Evolutionary conservation across 2,329 filamentous ascomycete species (phyloP), one percentile per base, ranked within the genome.

Genomic region (Raffaelea ambrosiae): DNA sequence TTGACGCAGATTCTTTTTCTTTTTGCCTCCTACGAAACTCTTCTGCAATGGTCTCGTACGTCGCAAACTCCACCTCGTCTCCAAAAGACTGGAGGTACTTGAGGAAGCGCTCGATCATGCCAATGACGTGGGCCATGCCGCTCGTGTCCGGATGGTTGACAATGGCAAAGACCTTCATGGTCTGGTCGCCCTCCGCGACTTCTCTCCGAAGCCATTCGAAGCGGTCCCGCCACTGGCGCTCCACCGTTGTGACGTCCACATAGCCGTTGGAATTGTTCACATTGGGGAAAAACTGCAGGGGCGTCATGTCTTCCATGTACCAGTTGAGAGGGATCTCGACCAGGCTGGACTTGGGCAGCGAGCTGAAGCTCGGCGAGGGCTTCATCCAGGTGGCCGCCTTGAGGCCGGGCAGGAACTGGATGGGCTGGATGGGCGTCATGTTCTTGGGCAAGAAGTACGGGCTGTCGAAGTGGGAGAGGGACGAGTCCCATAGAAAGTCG

Each of bases 141-240:
- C 71, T 77, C 3, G 73, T 57, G 51, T 88, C 84, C 0, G 84
- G 84, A 61, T 88, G 84, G 23, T 88, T 82, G 0, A 84, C 87
- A 61, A 88, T 83, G 0, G 85, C 84, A 55, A 88, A 88, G 42
- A 87, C 74, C 52, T 87, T 88, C 51, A 88, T 83, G 52, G 88
- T 84, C 0, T 83, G 84, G 61, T 88, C 48, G 21, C 36, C 36
- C 23, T 33, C 46, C 57, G 57, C 44, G 52, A 56, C 40, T 8
- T 60, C 58, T 31, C 43, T 33, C 40, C 21, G 79, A 61, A 67
- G 70, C 82, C 56, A 82, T 5, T 26, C 73, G 48, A 84, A 84
- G 52, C 83, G 77, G 51, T 84, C 77, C 44, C 74, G 66, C 80
- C 79, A 84, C 35, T 83, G 71, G 22, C 79, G 76, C 56, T 84